Evolutionary conservation across 768 basidiomycete species (phyloP), one percentile per base, ranked within the genome.

Genomic region (Hydnum rufescens): DNA sequence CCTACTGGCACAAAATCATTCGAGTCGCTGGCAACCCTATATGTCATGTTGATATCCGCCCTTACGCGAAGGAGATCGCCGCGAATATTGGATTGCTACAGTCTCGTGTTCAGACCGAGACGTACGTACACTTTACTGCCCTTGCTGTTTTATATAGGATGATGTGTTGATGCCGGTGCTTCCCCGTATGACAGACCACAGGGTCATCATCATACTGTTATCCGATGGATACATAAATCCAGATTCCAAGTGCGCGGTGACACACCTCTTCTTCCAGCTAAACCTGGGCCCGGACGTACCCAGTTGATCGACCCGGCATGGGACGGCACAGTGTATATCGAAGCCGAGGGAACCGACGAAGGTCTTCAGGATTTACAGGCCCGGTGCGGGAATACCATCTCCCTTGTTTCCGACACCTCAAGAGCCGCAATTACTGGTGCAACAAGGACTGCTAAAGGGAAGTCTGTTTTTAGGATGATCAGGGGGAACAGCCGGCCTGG

Each of bases 331-430:
- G 73, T 90, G 43, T 74, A 89, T 26, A 73, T 90, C 25, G 86
- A 90, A 67, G 77, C 82, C 6, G 84, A 88, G 61, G 85, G 85
- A 34, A 89, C 87, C 42, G 82, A 87, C 61, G 87, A 90, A 60
- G 77, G 81, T 5, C 71, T 87, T 25, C 75, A 73, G 19, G 87
- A 88, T 64, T 68, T 90, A 55, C 80, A 81, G 57, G 72, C 70
- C 48, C 73, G 85, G 3, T 85, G 84, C 64, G 74, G 80, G 1
- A 72, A 72, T 4, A 74, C 75, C 0, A 75, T 70, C 5, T 82
- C 82, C 60, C 78, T 82, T 29, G 75, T 76, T 0, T 67, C 78
- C 72, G 5, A 65, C 68, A 44, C 67, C 64, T 0, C 51, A 65
- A 0, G 57, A 56, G 3, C 59, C 39, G 16, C 23, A 42, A 46